Conservation (phyloP, 2,329 filamentous ascomycete species). For the Volutella citrinella region DNA sequence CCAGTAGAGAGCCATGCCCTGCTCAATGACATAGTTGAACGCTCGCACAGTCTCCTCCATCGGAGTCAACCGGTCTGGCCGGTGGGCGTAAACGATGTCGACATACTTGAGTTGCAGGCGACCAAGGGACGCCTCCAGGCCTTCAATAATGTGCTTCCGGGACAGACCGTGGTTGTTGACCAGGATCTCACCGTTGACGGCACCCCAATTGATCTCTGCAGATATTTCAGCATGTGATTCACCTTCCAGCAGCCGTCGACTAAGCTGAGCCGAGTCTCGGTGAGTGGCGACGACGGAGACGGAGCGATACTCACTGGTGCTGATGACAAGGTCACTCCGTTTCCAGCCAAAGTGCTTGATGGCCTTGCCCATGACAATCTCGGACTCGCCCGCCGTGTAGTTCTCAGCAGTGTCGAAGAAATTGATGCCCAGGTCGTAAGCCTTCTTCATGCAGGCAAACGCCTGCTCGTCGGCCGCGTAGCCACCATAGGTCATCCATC, state of each 20-base stretch:
- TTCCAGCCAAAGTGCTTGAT: constrained; percentile 60
- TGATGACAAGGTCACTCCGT: constrained; percentile 58
- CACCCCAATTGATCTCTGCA: constrained; percentile 61
- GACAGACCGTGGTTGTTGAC: constrained; percentile 66
- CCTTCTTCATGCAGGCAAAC: constrained; percentile 60
- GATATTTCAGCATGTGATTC: constrained; percentile 7
- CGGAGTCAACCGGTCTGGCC: constrained; percentile 64
- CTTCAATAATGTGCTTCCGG: constrained; percentile 61
- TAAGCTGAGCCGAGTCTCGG: too few species aligned
- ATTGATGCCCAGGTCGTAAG: constrained; percentile 59
- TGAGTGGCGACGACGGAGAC: too few species aligned
- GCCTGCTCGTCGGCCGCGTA: constrained; percentile 62
- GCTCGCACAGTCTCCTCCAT: constrained; percentile 70
- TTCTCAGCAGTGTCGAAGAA: constrained; percentile 62
- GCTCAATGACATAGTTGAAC: constrained; percentile 68
- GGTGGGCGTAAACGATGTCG: constrained; percentile 68
- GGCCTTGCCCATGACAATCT: constrained; percentile 62
- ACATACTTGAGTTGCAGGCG: constrained; percentile 60
- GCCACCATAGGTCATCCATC: constrained; percentile 66
- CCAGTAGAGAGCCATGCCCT: constrained; percentile 70
- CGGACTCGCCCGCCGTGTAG: constrained; percentile 60
- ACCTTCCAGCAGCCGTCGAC: too few species aligned
- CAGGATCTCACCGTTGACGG: constrained; percentile 56
- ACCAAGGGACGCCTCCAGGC: constrained; percentile 53
- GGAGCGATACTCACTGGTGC: constrained; percentile 45